Percentiles rank a stretch among this genome's conserved stretches.
Evolutionary conservation across 257 asterid species (phyloP).

Genomic region (Nicotiana tabacum): DNA sequence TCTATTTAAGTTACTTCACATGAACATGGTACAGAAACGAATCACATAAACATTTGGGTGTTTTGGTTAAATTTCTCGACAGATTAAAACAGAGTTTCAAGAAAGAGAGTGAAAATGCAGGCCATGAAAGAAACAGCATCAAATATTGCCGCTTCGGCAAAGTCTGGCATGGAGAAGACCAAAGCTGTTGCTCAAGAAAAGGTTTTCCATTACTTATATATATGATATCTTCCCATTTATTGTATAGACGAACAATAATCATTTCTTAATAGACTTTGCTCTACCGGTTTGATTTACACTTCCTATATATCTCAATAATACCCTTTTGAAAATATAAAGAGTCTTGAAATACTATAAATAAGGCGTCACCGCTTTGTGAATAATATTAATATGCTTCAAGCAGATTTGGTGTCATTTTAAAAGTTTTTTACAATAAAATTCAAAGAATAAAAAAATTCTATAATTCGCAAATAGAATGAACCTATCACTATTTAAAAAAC

Average conservation of each 20-base stretch:
- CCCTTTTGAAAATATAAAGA: too few species aligned
- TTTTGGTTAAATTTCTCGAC: neutral
- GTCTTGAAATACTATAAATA: too few species aligned
- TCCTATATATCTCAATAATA: neutral
- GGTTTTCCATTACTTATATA: slow-evolving; percentile 21
- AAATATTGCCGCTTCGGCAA: slow-evolving; percentile 62
- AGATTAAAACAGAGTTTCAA: neutral
- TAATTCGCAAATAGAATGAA: too few species aligned
- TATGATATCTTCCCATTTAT: too few species aligned
- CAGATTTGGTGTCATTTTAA: too few species aligned
- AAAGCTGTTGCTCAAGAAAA: slow-evolving; percentile 54
- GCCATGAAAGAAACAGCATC: slow-evolving; percentile 49
- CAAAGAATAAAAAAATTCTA: too few species aligned
- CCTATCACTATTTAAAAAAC: too few species aligned
- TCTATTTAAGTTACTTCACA: neutral
- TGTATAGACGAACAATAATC: too few species aligned
- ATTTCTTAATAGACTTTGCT: neutral
- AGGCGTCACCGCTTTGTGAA: too few species aligned
- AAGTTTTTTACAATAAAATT: too few species aligned
- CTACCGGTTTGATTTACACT: neutral
- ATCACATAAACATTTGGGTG: neutral
- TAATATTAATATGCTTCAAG: too few species aligned
- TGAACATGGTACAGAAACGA: neutral
- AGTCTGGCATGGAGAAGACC: slow-evolving; percentile 61
- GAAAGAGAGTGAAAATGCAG: slow-evolving; percentile 32